A percentile compares a stretch with the other conserved stretches of the same genome.
Conservation (phyloP, 2,329 filamentous ascomycete species). For the Talaromyces funiculosus region DNA sequence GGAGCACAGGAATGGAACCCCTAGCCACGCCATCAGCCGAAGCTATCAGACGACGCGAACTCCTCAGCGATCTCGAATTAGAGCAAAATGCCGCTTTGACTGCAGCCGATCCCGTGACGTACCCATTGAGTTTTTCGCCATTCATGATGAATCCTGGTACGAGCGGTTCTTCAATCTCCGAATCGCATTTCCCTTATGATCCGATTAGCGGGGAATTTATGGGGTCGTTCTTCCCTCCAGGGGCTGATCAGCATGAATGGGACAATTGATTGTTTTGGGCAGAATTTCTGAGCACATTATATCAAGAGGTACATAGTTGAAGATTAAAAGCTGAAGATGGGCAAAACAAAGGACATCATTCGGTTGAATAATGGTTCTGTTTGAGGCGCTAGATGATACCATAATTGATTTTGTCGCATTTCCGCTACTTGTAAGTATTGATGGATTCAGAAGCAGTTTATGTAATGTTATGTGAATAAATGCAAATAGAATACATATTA, state of each 20-base stretch:
- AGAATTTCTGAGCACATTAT: too few species aligned
- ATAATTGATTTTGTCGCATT: neutral
- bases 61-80: neutral
- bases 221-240: constrained; percentile 33
- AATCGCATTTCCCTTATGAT: constrained; percentile 35
- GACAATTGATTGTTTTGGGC: constrained; percentile 13
- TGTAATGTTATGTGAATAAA: neutral
- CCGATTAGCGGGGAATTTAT: constrained; percentile 36
- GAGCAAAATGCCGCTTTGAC: neutral
- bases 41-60: neutral
- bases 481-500: neutral
- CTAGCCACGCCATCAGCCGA: neutral
- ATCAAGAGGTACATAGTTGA: neutral
- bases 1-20: constrained; percentile 14
- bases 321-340: neutral
- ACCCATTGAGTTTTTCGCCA: constrained; percentile 5
- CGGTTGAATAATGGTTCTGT: neutral
- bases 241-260: constrained; percentile 24
- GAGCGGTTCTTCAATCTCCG: constrained; percentile 17
- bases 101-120: neutral
- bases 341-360: neutral
- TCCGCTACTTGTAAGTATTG: neutral
- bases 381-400: neutral
- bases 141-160: constrained; percentile 1
- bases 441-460: neutral